phyloP scores from a whole-genome alignment of 1,139 yeast genomes.

The Yamadazyma pseudoaaseri region DNA sequence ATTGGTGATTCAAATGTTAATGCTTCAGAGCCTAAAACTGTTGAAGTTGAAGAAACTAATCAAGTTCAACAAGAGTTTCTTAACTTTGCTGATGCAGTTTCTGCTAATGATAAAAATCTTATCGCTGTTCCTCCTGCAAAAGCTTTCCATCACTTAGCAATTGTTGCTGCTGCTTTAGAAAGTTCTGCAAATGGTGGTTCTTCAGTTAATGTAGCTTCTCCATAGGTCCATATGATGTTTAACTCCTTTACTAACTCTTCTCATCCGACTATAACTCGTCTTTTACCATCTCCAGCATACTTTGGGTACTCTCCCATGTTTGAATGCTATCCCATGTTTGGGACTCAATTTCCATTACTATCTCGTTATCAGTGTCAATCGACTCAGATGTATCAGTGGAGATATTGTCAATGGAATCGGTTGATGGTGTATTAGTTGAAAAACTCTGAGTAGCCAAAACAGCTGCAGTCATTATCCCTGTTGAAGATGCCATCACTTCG shows the following conservation, averaged over 20 bases:
- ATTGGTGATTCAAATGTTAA: conserved; percentile 43
- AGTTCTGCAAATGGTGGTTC: conserved; percentile 63
- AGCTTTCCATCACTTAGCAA: conserved; percentile 90
- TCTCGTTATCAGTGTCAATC: neutral
- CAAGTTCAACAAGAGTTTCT: conserved; percentile 60
- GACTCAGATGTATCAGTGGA: too few relatives aligned
- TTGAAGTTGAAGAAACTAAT: conserved; percentile 58
- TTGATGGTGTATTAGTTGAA: neutral
- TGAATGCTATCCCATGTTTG: neutral
- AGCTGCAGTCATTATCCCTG: conserved; percentile 1
- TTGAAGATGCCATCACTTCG: conserved; percentile 1
- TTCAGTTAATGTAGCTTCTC: conserved; percentile 46
- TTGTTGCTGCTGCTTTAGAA: conserved; percentile 79
- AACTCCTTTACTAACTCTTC: too few relatives aligned
- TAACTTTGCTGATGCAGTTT: conserved; percentile 71
- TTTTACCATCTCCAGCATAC: conserved; percentile 6
- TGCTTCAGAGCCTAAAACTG: conserved; percentile 44
- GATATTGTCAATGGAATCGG: too few relatives aligned
- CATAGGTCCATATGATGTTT: too few relatives aligned
- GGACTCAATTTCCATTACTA: neutral
- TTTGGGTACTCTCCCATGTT: conserved; percentile 5
- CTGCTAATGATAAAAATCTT: conserved; percentile 57
- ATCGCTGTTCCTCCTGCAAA: conserved; percentile 63
- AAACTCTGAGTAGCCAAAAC: neutral
- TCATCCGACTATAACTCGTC: conserved; percentile 8